Conservation (phyloP, 495 filamentous ascomycete species). For the Penicillium dipodomyicola region DNA sequence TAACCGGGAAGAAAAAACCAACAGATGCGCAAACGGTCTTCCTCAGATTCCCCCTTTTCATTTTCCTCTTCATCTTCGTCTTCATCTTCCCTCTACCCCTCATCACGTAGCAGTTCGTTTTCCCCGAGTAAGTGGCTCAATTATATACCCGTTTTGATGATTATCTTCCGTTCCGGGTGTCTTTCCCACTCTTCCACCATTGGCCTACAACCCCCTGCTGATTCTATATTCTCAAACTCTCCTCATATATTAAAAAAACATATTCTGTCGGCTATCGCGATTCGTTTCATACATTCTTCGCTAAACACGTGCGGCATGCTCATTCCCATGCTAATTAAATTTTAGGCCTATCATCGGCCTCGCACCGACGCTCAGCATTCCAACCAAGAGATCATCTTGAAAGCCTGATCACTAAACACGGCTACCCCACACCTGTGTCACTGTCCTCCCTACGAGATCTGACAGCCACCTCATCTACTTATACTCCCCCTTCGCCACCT, state of each 20-base stretch:
- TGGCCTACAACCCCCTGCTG: conserved; percentile 11
- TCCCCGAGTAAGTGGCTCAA: conserved; percentile 26
- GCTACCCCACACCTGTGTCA: conserved; percentile 59
- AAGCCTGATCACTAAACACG: conserved; percentile 54
- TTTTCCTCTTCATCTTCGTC: conserved; percentile 28
- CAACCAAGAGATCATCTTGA: conserved; percentile 74
- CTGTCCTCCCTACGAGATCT: conserved; percentile 70
- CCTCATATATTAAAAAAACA: conserved; percentile 8
- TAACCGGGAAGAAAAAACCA: conserved; percentile 9
- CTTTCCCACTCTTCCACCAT: conserved; percentile 13
- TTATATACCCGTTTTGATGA: background rate
- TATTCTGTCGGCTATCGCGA: conserved; percentile 18
- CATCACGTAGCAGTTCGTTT: conserved; percentile 28
- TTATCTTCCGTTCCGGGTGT: background rate
- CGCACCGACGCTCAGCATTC: conserved; percentile 54
- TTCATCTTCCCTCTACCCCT: conserved; percentile 39
- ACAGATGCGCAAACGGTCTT: conserved; percentile 11
- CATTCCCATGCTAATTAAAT: conserved; percentile 51
- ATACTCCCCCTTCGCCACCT: conserved; percentile 49
- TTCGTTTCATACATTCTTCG: conserved; percentile 20
- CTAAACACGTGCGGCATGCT: conserved; percentile 41
- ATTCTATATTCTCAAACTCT: background rate
- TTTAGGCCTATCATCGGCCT: conserved; percentile 55
- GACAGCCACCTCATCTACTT: conserved; percentile 61
- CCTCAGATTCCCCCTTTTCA: conserved; percentile 20